Conservation (phyloP, 148 eudicot genomes). For the Diospyros lotus region DNA sequence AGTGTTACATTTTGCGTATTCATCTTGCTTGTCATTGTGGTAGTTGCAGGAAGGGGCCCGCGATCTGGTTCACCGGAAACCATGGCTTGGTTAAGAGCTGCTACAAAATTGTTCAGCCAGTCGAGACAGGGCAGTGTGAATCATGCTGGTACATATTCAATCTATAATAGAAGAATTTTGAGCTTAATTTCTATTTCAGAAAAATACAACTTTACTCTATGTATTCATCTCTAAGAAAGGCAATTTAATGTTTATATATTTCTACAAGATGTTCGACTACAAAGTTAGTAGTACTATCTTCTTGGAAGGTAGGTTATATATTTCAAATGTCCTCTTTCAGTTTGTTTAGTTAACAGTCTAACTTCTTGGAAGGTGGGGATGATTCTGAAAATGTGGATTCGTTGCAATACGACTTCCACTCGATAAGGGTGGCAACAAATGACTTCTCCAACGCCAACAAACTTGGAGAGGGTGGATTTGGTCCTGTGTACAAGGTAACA, state of each 20-base stretch:
- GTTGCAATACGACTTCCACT: neutral
- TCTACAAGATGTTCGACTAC: neutral
- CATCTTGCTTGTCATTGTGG: neutral
- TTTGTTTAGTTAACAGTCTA: neutral
- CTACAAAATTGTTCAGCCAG: neutral
- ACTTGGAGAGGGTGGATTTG: conserved; percentile 16
- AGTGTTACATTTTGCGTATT: neutral
- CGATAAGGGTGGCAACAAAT: conserved; percentile 6
- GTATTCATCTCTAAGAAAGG: neutral
- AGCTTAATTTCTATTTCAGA: neutral
- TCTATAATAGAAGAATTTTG: neutral
- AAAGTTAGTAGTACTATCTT: too few species aligned
- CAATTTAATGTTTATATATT: neutral
- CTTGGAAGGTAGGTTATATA: too few species aligned
- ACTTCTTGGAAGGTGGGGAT: neutral
- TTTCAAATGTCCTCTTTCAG: neutral
- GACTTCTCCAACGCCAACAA: conserved; percentile 10
- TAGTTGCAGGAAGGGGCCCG: too few species aligned
- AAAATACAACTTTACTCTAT: too few species aligned
- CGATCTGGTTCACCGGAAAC: neutral
- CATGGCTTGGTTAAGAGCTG: neutral
- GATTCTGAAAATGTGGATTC: conserved; percentile 4
- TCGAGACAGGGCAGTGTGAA: neutral
- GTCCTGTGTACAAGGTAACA: neutral
- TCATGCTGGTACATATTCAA: neutral